Evolutionary conservation across 805 yeast genomes (phyloP).

Genomic region (Candida dajiaensis): DNA sequence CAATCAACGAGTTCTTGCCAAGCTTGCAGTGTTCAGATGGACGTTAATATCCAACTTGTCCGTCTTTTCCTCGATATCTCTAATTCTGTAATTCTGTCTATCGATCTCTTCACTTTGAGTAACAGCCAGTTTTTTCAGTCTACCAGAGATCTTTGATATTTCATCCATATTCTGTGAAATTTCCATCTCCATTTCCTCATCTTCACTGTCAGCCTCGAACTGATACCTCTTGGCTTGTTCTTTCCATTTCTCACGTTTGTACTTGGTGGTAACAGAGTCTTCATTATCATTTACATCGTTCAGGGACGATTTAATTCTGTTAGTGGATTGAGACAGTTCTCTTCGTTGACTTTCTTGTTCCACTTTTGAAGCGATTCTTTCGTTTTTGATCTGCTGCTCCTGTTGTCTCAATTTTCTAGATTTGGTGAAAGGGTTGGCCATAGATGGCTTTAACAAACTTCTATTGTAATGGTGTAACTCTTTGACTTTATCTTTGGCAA

Average conservation of each 20-base stretch:
- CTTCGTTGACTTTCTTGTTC: conserved; percentile 55
- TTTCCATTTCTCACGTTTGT: conserved; percentile 31
- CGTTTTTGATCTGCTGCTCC: conserved; percentile 62
- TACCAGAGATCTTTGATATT: conserved; percentile 59
- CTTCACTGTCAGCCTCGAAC: conserved; percentile 87
- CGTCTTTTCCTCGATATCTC: conserved; percentile 75
- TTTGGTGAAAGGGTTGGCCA: conserved; percentile 84
- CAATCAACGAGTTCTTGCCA: conserved; percentile 37
- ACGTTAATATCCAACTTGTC: conserved; percentile 80
- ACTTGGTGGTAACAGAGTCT: conserved; percentile 29
- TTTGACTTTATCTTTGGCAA: conserved; percentile 77
- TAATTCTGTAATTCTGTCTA: conserved; percentile 69
- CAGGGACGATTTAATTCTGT: conserved; percentile 60
- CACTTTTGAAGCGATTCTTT: conserved; percentile 56
- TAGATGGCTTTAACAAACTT: conserved; percentile 72
- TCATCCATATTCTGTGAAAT: conserved; percentile 78
- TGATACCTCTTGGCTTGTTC: conserved; percentile 63
- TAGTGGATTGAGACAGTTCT: conserved; percentile 58
- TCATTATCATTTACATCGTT: conserved; percentile 31
- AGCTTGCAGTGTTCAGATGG: conserved; percentile 66
- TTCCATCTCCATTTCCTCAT: conserved; percentile 87
- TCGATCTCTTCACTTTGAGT: conserved; percentile 73
- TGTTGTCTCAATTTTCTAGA: conserved; percentile 66
- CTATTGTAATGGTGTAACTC: conserved; percentile 78
- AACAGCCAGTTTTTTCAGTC: conserved; percentile 67